Base-by-base conservation (phyloP, 139 green algal species). In the Yamagishiella unicocca region DNA sequence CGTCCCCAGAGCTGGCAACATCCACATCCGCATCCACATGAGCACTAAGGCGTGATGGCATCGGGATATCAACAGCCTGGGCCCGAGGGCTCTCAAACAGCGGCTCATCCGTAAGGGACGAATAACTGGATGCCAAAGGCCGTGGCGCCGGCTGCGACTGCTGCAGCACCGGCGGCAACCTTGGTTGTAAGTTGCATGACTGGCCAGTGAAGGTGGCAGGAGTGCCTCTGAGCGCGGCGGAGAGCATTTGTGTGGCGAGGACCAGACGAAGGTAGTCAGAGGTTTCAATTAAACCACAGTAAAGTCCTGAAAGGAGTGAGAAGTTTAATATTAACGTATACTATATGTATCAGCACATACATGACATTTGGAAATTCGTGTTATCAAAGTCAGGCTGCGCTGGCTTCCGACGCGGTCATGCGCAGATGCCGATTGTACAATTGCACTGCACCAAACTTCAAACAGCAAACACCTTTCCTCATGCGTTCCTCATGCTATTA, bases 101-200 rank as follows among this genome's bases (percentile, higher is more conserved):
- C 2, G 74, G 74, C 74, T 82, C 74, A 35, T 67, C 74, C 29
- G 43, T 62, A n/a, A 68, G 46, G 25, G 43, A 80, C 2, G 72
- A 62, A 64, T 43, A 53, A 64, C 72, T 80, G 43, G 72, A 80
- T 1, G 72, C 42, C 43, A 78, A 55, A 17, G 70, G 24, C 22
- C 70, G 70, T 4, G 70, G 5, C 9, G 70, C 12, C 22, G 70
- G 70, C 70, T 64, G 43, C n/a, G 72, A 31, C 45, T 80, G 72
- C 45, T 37, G 43, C 33, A 82, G 46, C 46, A 67, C 74, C 14
- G 74, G 74, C 31, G 46, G 74, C 31, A 82, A 24, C 46, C 46
- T 67, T 43, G 74, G 74, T 46, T 82, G 74, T 31, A 80, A n/a
- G 21, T 27, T 27, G n/a, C 27, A 53, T 27, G 72, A 29, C 42